phyloP scores from a whole-genome alignment of 2,329 filamentous ascomycete species.

The Microcyclospora tardicrescens region DNA sequence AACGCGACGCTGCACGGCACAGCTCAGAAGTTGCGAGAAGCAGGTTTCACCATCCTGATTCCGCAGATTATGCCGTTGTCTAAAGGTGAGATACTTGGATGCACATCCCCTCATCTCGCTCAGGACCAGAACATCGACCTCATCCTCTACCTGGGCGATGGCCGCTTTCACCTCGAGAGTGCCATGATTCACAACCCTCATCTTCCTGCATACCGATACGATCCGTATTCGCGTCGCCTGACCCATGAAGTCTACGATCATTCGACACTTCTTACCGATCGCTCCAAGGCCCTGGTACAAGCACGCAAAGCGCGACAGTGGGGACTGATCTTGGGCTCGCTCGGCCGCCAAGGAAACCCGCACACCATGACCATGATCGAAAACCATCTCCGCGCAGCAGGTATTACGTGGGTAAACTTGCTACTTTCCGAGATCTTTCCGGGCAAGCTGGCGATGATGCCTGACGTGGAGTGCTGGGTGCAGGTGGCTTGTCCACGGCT shows the following conservation, averaged over 20 bases:
- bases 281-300: constrained; percentile 60
- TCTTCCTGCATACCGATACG: constrained; percentile 87
- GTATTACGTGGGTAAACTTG: constrained; percentile 72
- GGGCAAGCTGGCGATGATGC: constrained; percentile 84
- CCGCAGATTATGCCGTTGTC: constrained; percentile 88
- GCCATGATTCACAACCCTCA: constrained; percentile 97
- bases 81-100: constrained; percentile 94
- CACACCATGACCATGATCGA: constrained; percentile 84
- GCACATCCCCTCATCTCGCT: constrained; percentile 69
- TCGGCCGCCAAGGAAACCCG: constrained; percentile 90
- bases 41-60: constrained; percentile 73
- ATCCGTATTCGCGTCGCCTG: constrained; percentile 85
- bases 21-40: constrained; percentile 60
- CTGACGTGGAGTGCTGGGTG: constrained; percentile 92
- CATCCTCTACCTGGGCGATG: constrained; percentile 82
- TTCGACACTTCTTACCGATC: constrained; percentile 73
- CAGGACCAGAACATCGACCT: constrained; percentile 50
- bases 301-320: constrained; percentile 73
- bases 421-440: constrained; percentile 93
- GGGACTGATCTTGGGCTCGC: constrained; percentile 85
- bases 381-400: constrained; percentile 53
- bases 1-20: constrained; percentile 92
- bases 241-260: constrained; percentile 89
- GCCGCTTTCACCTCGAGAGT: constrained; percentile 89
- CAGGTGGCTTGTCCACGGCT: constrained; percentile 93